phyloP scores from a whole-genome alignment of 805 yeast species.

The Torulaspora indica region DNA sequence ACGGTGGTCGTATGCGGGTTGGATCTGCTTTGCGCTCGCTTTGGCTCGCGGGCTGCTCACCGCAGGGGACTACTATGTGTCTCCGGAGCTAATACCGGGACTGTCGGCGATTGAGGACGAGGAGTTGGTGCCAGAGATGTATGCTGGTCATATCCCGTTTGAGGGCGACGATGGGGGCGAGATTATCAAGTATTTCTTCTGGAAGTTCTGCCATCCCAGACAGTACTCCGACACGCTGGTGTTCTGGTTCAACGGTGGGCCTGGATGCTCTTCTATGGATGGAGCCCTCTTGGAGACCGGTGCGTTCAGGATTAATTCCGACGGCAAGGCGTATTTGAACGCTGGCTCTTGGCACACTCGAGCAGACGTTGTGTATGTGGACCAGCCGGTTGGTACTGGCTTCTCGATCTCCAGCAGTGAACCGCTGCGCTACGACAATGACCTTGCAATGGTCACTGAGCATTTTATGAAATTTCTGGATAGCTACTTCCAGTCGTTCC shows the following conservation, averaged over 20 bases:
- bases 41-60: constrained; percentile 7
- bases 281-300: constrained; percentile 93
- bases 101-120: constrained; percentile 19
- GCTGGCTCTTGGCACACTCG: constrained; percentile 79
- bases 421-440: constrained; percentile 42
- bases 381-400: constrained; percentile 95
- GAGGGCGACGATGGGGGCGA: constrained; percentile 36
- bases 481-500: constrained; percentile 64
- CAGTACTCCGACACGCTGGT: constrained; percentile 39
- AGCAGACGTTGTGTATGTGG: constrained; percentile 78
- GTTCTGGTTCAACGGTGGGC: constrained; percentile 96
- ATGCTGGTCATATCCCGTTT: constrained; percentile 62
- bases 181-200: constrained; percentile 57
- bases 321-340: constrained; percentile 49
- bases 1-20: background rate
- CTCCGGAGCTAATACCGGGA: constrained; percentile 32
- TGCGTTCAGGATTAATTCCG: constrained; percentile 61
- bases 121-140: constrained; percentile 40
- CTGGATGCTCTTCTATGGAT: constrained; percentile 97
- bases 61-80: constrained; percentile 23
- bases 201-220: constrained; percentile 49
- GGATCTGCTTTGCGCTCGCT: background rate
- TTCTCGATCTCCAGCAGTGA: constrained; percentile 57
- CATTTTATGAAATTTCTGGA: constrained; percentile 64
- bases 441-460: constrained; percentile 51